Conservation (phyloP, 306 rosid genomes). For the Rosa chinensis region DNA sequence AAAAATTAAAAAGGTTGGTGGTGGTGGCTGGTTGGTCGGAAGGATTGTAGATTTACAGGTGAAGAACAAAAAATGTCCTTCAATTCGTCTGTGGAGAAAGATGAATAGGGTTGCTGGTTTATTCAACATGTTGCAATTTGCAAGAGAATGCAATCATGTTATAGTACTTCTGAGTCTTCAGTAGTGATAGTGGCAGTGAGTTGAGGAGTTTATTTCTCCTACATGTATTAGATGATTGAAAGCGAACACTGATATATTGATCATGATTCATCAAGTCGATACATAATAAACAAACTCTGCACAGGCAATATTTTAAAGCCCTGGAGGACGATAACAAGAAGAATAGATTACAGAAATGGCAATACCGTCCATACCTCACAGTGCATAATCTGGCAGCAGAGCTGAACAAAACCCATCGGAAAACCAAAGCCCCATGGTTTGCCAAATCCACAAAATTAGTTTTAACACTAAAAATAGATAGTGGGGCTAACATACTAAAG, state of each 20-base stretch:
- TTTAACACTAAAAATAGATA: constrained; percentile 36
- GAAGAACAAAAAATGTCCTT: not conserved
- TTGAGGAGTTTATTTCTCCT: not conserved
- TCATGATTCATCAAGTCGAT: not conserved
- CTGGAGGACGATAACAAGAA: constrained; percentile 10
- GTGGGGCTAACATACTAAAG: constrained; percentile 28
- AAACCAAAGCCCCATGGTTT: constrained; percentile 26
- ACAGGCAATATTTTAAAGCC: constrained; percentile 15
- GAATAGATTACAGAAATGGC: constrained; percentile 26
- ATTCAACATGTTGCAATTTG: not conserved
- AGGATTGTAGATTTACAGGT: not conserved
- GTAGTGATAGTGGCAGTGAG: no score
- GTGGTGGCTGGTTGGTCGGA: not conserved
- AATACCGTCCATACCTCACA: constrained; percentile 12
- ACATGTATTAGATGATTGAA: not conserved
- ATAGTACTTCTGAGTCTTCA: not conserved
- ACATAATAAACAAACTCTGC: not conserved
- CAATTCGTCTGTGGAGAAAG: not conserved
- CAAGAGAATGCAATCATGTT: not conserved
- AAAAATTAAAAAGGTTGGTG: no score
- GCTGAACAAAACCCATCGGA: constrained; percentile 22
- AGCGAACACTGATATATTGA: not conserved
- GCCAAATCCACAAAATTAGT: constrained; percentile 41
- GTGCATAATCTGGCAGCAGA: constrained; percentile 4
- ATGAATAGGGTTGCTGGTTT: not conserved